Conservation (phyloP, 1,284 basidiomycete genomes). For the Sphagnurus paluster region DNA sequence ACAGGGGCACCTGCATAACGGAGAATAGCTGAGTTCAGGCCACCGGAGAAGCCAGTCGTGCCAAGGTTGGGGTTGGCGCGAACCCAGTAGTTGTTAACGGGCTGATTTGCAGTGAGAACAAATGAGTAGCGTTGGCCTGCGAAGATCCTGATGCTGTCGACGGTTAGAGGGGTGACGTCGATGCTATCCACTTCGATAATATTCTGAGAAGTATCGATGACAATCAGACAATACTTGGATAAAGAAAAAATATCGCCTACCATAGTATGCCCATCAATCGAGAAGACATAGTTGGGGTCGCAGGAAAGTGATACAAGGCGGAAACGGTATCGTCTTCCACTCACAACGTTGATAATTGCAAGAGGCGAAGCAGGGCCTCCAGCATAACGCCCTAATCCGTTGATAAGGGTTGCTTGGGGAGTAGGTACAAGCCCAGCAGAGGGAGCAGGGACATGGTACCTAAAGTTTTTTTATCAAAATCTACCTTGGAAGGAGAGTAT, state of each 20-base stretch:
- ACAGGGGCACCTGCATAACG: conserved; percentile 36
- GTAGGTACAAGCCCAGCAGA: conserved; percentile 31
- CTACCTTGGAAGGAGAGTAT: neutral
- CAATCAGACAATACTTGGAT: neutral
- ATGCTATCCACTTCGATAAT: conserved; percentile 49
- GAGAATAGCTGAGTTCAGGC: conserved; percentile 52
- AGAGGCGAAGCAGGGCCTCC: conserved; percentile 26
- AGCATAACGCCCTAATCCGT: conserved; percentile 33
- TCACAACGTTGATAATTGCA: conserved; percentile 30
- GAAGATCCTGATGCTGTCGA: conserved; percentile 29
- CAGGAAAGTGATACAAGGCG: conserved; percentile 52
- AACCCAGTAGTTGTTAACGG: conserved; percentile 46
- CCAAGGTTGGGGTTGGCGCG: conserved; percentile 30
- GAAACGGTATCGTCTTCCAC: conserved; percentile 30
- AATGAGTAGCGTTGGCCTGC: conserved; percentile 43
- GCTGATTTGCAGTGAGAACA: conserved; percentile 35
- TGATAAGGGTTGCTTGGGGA: conserved; percentile 32
- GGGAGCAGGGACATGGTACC: conserved; percentile 37
- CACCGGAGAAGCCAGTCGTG: conserved; percentile 28
- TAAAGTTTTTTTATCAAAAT: neutral
- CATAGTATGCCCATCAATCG: conserved; percentile 15
- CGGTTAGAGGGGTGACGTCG: conserved; percentile 33
- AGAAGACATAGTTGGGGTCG: conserved; percentile 32
- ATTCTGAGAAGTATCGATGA: conserved; percentile 5
- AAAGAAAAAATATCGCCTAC: neutral